These are phyloP conservation scores for Psilocybe cyanescens DNA, from an alignment of 768 basidiomycete genomes.

Conservation along the genomic window DNA sequence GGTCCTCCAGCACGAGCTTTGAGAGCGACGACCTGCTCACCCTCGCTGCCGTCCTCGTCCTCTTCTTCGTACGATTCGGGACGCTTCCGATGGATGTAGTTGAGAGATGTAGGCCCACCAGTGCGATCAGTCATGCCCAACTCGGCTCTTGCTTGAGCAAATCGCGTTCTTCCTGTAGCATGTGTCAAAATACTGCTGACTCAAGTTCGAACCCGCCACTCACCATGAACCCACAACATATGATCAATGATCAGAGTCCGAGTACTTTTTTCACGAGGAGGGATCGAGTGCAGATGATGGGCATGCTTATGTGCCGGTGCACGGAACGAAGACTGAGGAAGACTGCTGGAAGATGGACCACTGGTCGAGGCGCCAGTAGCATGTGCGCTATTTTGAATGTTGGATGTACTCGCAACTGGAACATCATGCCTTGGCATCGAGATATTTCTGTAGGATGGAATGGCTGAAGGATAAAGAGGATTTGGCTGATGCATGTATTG, in stretches of 20 bases:
- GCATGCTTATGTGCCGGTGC: conserved; percentile 88
- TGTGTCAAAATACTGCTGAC: not conserved
- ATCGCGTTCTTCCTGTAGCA: conserved; percentile 63
- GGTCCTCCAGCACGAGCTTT: conserved; percentile 54
- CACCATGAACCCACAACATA: conserved; percentile 82
- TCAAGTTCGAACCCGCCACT: not conserved
- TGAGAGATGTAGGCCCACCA: conserved; percentile 62
- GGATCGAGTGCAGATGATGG: conserved; percentile 85
- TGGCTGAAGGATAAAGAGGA: conserved; percentile 9
- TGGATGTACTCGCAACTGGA: conserved; percentile 17
- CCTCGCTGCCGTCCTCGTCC: conserved; percentile 66
- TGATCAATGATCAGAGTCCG: conserved; percentile 87
- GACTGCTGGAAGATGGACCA: conserved; percentile 12
- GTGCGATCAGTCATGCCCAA: conserved; percentile 86
- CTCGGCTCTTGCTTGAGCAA: conserved; percentile 83
- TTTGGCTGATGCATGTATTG: conserved; percentile 20
- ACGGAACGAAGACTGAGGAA: conserved; percentile 46
- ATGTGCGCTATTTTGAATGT: conserved; percentile 6
- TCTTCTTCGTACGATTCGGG: conserved; percentile 82
- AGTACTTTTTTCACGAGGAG: conserved; percentile 88
- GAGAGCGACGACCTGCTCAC: conserved; percentile 57
- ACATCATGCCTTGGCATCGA: conserved; percentile 13
- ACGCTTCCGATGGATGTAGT: conserved; percentile 65
- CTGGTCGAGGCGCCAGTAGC: conserved; percentile 16
- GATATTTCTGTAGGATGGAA: conserved; percentile 16